Percentiles rank a stretch among this genome's conserved stretches.
Conservation (phyloP, 139 green algal genomes). For the Tetraselmis striata region DNA sequence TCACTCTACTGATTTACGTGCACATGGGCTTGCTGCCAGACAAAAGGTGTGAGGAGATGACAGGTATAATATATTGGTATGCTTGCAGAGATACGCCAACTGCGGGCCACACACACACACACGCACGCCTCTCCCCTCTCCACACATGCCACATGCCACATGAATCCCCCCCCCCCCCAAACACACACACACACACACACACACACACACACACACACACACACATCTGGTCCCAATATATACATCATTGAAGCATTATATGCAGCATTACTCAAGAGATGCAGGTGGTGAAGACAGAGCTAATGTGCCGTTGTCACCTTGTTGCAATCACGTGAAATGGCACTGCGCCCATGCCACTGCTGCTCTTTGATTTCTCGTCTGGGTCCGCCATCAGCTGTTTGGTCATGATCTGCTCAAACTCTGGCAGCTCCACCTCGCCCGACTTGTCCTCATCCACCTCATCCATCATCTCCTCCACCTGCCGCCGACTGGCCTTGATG, state of each 20-base stretch:
- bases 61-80: too few relatives aligned
- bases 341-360: not conserved
- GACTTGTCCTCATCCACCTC: constrained; percentile 13
- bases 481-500: not conserved
- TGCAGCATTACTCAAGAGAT: too few relatives aligned
- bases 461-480: constrained; percentile 5
- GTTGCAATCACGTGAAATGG: not conserved
- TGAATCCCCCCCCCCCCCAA: not conserved
- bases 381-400: not conserved
- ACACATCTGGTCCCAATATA: not conserved
- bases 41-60: too few relatives aligned
- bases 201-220: not conserved
- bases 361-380: not conserved
- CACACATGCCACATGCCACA: not conserved
- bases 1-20: too few relatives aligned
- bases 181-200: not conserved
- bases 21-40: too few relatives aligned
- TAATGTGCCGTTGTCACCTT: too few relatives aligned
- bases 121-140: not conserved
- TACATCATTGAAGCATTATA: too few relatives aligned
- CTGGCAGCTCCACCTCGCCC: constrained; percentile 20
- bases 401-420: constrained; percentile 27
- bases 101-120: not conserved
- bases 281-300: too few relatives aligned
- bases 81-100: too few relatives aligned